Percentiles rank a stretch among this genome's conserved stretches.
Evolutionary conservation across 306 rosid species (phyloP).

Genomic region (Trifolium fragiferum): DNA sequence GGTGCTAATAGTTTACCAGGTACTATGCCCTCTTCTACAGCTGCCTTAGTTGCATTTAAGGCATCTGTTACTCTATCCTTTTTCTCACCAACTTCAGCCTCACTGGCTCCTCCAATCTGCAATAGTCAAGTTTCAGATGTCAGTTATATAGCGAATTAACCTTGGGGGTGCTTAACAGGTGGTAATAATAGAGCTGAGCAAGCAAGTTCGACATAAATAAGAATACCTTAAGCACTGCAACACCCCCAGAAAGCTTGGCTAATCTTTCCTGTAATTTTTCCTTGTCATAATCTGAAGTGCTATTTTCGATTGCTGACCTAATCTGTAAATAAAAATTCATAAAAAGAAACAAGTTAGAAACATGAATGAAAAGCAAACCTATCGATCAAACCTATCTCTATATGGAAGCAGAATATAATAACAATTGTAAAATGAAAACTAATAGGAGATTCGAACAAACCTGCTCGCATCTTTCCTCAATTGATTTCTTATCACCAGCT

Average conservation of each 20-base stretch:
- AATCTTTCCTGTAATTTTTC: constrained; percentile 94
- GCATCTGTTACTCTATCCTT: constrained; percentile 98
- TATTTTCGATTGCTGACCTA: constrained; percentile 73
- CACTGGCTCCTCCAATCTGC: constrained; percentile 99
- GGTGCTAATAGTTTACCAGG: constrained; percentile 55
- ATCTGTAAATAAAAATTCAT: constrained; percentile 55
- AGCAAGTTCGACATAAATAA: constrained; percentile 2
- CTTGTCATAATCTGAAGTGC: constrained; percentile 96
- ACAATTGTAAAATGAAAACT: constrained; percentile 3
- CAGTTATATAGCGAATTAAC: not conserved
- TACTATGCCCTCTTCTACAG: constrained; percentile 94
- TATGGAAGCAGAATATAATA: constrained; percentile 17
- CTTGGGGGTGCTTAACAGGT: not conserved
- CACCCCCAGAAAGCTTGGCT: constrained; percentile 98
- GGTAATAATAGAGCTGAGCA: not conserved
- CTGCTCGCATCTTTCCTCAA: constrained; percentile 97
- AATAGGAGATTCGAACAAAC: constrained; percentile 49
- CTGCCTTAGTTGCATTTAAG: constrained; percentile 96
- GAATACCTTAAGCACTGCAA: constrained; percentile 89
- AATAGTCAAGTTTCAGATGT: not conserved
- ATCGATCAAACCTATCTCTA: not conserved
- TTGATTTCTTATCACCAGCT: constrained; percentile 89
- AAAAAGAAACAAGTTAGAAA: constrained; percentile 15
- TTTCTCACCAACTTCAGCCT: constrained; percentile 92
- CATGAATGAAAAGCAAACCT: not conserved